Base-by-base conservation (phyloP, 352 stramenopile genomes). In the Saprolegnia diclina region DNA sequence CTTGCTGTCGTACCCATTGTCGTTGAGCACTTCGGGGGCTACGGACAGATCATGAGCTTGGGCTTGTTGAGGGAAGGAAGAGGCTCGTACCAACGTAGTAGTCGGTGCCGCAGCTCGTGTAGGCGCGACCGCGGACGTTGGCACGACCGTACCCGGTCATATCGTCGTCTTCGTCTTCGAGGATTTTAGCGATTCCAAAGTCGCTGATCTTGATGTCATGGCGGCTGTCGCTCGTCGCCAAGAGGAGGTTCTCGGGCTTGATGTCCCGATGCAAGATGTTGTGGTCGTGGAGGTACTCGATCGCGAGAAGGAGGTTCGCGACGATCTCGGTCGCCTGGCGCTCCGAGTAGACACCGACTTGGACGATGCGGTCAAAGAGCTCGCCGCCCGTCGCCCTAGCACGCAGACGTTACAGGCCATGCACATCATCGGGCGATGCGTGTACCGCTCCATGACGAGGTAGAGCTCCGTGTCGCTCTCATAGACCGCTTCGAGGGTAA, bases 61-160 rank as follows among this genome's bases (percentile, higher is more conserved):
- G n/a, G n/a, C n/a, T 56, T 21, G 65, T 1, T 59, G 32, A 54
- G 13, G 21, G 61, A 53, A 24, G 7, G 9, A 67, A 65, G 1
- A 37, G 11, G 0, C 26, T 76, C 79, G 54, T 53, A 89, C 82
- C 82, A 71, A 94, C 87, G 75, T 94, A 94, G 71, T 94, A 94
- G 73, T 93, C 85, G 9, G 85, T 93, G 40, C 87, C 87, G 57
- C 87, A 94, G 71, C 83, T 92, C 70, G 87, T 92, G 82, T 95
- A 95, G 56, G 87, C 87, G 45, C 87, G 82, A 5, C 80, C 79
- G 44, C 87, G 82, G 56, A 79, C 79, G 52, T 83, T 82, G 24
- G 77, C 82, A 16, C n/a, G 18, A 44, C 50, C 26, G 21, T 52
- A 40, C 38, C 24, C 37, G 21, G 40, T 68, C 29, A 67, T 53